Base-by-base conservation (phyloP, 208 protist species). In the Trypanosoma conorhini region DNA sequence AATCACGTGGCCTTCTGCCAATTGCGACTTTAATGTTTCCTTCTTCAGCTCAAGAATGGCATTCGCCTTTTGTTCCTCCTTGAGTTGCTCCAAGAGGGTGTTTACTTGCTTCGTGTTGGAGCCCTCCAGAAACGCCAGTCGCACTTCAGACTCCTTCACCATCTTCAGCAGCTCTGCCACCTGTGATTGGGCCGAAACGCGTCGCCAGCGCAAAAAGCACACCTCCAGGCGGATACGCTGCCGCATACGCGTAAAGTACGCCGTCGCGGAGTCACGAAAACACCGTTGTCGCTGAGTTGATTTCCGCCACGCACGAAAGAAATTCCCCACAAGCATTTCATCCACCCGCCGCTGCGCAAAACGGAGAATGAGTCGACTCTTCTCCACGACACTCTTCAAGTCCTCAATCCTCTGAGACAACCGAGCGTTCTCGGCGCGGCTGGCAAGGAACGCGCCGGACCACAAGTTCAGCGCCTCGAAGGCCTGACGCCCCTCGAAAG, bases 131-230 rank as follows among this genome's bases (percentile, higher is more conserved):
- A 72, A 33, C 3, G 55, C 57, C 1, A 73, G 22, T 4, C 59
- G 60, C 24, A 69, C 35, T 31, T 74, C 59, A 5, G 68, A 72
- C 28, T 81, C 76, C 28, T 64, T 70, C 22, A 81, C 9, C n/a
- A 68, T 54, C 28, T 38, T 67, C 38, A 24, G 54, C 15, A 81
- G 33, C 51, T 56, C 50, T 5, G 19, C 1, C 5, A 66, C 62
- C 8, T 63, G 56, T 35, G 59, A 61, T 3, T 68, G 66, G 61
- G 88, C 57, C 10, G 80, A 78, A 55, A 89, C 55, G 61, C 89
- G 83, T 4, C 89, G 79, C 89, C 89, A 94, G 15, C 82, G 81
- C 62, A 94, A 52, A 65, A 94, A 94, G 56, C 70, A 77, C 22
- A 68, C 74, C 52, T 92, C 89, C 52, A 83, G 50, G 21, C 79